Conservation (phyloP, 1,284 basidiomycete species). For the Chondrostereum purpureum region DNA sequence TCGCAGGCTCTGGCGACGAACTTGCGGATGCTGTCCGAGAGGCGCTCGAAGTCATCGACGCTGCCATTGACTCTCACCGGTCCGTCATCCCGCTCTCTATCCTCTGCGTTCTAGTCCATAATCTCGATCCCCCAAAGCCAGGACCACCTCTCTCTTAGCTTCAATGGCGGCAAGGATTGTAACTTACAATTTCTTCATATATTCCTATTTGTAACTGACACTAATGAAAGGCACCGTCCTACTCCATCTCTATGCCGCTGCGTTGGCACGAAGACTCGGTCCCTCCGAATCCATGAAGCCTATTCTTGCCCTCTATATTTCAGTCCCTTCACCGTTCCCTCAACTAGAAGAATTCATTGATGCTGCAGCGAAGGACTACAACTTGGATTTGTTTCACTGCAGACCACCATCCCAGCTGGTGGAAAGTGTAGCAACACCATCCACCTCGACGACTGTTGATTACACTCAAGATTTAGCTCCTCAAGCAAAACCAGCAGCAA, state of each 20-base stretch:
- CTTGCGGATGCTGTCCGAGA: conserved; percentile 63
- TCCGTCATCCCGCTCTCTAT: conserved; percentile 33
- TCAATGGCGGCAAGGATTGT: conserved; percentile 99
- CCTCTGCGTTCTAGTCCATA: conserved; percentile 12
- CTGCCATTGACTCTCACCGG: conserved; percentile 72
- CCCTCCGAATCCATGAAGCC: conserved; percentile 32
- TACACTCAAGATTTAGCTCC: conserved; percentile 14
- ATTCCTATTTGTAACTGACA: conserved; percentile 1
- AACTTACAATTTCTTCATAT: conserved; percentile 8
- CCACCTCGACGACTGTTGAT: conserved; percentile 14
- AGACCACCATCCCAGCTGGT: conserved; percentile 34
- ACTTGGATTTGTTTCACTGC: conserved; percentile 72
- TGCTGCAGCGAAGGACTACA: conserved; percentile 60
- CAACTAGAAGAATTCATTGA: conserved; percentile 83
- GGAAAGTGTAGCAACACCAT: conserved; percentile 36
- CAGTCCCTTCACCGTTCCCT: conserved; percentile 83
- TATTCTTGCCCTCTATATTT: conserved; percentile 83
- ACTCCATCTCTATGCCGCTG: conserved; percentile 81
- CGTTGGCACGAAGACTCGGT: conserved; percentile 42
- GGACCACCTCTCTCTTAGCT: conserved; percentile 77
- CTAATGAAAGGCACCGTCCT: conserved; percentile 77
- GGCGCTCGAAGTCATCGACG: conserved; percentile 74
- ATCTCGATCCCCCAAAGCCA: conserved; percentile 34
- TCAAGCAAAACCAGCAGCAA: conserved; percentile 22
- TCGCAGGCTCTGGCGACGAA: conserved; percentile 46